Evolutionary conservation across 208 protist genomes (phyloP), one percentile per base, ranked within the genome.

Genomic region (Lotmaria passim): DNA sequence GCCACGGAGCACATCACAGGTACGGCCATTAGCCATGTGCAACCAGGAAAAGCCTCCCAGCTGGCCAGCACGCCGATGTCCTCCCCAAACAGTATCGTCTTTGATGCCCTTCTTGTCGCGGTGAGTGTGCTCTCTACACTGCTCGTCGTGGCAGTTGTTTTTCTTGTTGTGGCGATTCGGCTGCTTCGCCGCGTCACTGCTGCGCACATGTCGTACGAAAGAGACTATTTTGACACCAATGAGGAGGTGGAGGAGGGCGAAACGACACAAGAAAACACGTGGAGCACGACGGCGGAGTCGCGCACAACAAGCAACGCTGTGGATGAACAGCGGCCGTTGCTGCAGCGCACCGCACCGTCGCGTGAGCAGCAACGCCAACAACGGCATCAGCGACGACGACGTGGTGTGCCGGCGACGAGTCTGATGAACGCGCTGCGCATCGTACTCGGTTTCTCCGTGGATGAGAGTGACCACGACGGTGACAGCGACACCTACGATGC

Each of bases 71-170:
- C n/a, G n/a, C n/a, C n/a, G n/a, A n/a, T n/a, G n/a, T n/a, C n/a
- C n/a, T n/a, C n/a, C 19, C 30, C 46, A 12, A 30, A 36, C 23
- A 4, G 3, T 7, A 34, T 34, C n/a, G 47, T 23, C 21, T 43
- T 66, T n/a, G 47, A 66, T 66, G 46, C 46, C 1, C 47, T 66
- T 7, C 46, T 66, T 7, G 44, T 66, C n/a, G n/a, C 46, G 17
- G 60, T 44, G 10, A 56, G 60, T 34, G 60, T 66, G 33, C 47
- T 56, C 15, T 56, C 60, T 1, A 66, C 46, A 0, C 47, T 66
- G 7, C 30, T 66, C 1, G 33, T 56, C 21, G 60, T 66, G 14
- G 23, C 46, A 30, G 6, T 66, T 0, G 23, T 56, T 24, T 31
- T 66, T 0, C 33, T 66, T 0, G 14, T 66, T 0, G 15, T 66